Percentiles rank a stretch among this genome's conserved stretches.
phyloP scores from a whole-genome alignment of 2,329 filamentous ascomycete genomes.

The Fusarium guadeloupense region DNA sequence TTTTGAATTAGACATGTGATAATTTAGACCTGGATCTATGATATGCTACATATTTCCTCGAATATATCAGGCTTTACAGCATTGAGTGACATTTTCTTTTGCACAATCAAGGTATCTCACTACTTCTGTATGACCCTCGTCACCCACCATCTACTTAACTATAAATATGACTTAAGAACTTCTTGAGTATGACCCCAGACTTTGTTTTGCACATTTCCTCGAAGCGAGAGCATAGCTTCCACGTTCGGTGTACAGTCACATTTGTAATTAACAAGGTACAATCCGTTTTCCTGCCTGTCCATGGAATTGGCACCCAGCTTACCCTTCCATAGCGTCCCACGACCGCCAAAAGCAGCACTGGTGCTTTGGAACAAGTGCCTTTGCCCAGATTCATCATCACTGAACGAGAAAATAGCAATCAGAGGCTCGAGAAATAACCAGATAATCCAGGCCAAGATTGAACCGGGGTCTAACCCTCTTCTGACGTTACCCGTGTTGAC shows the following conservation, averaged over 20 bases:
- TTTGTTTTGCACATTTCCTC: conserved; percentile 43
- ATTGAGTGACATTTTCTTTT: too few species aligned
- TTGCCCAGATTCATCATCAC: conserved; percentile 47
- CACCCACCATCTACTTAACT: too few species aligned
- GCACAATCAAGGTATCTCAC: too few species aligned
- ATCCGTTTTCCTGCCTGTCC: conserved; percentile 38
- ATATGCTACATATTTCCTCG: too few species aligned
- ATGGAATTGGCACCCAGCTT: conserved; percentile 44
- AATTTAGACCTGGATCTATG: too few species aligned
- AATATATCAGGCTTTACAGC: too few species aligned
- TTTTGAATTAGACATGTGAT: too few species aligned
- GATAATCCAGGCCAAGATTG: conserved; percentile 43
- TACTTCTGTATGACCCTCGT: too few species aligned
- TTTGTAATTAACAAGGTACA: conserved; percentile 49
- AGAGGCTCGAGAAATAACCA: conserved; percentile 48
- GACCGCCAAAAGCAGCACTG: conserved; percentile 49
- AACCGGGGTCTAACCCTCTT: conserved; percentile 42
- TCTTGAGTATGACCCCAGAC: conserved; percentile 49
- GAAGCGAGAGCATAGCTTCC: conserved; percentile 42
- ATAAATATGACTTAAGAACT: conserved; percentile 39
- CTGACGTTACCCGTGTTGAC: conserved; percentile 43
- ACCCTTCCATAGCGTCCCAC: conserved; percentile 46
- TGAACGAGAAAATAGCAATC: conserved; percentile 42
- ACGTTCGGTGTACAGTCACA: conserved; percentile 46
- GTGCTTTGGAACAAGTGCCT: conserved; percentile 49